phyloP scores from a whole-genome alignment of 2,329 filamentous ascomycete species.

The Sarocladium brachiariae region DNA sequence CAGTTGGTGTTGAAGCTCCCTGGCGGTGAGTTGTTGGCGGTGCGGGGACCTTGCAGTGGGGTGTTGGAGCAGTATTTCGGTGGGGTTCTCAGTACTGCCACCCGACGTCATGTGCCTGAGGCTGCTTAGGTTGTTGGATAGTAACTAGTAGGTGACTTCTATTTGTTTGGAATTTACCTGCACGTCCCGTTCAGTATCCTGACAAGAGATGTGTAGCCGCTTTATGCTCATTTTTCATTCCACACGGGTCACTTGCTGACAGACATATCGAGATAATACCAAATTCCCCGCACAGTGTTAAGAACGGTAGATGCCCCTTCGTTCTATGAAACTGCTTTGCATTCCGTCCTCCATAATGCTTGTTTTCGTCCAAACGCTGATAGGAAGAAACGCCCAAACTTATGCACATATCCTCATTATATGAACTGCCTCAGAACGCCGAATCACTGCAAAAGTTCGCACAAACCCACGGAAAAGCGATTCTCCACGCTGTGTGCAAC shows the following conservation, averaged over 20 bases:
- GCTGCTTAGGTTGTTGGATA: too few relatives aligned
- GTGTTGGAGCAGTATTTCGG: neutral
- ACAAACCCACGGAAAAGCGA: neutral
- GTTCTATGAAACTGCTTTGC: neutral
- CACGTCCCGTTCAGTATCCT: too few relatives aligned
- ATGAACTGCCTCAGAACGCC: slow-evolving; percentile 3
- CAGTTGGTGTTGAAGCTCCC: neutral
- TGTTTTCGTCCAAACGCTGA: neutral
- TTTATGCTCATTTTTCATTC: too few relatives aligned
- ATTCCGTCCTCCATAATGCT: neutral
- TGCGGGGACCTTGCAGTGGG: neutral
- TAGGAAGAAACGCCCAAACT: neutral
- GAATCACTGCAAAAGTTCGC: neutral
- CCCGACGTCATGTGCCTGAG: slow-evolving; percentile 10
- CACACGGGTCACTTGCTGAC: too few relatives aligned
- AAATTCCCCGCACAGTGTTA: too few relatives aligned
- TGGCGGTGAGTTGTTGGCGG: slow-evolving; percentile 2
- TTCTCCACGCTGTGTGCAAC: neutral
- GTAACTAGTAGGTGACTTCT: too few relatives aligned
- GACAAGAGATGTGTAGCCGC: too few relatives aligned
- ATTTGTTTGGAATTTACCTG: too few relatives aligned
- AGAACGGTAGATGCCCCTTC: too few relatives aligned
- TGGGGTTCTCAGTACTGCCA: neutral
- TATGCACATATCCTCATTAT: slow-evolving; percentile 1
- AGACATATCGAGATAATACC: too few relatives aligned